Evolutionary conservation across 192 early-diverging fungal species (phyloP), one percentile per base, ranked within the genome.

Genomic region (Entophlyctis helioformis): DNA sequence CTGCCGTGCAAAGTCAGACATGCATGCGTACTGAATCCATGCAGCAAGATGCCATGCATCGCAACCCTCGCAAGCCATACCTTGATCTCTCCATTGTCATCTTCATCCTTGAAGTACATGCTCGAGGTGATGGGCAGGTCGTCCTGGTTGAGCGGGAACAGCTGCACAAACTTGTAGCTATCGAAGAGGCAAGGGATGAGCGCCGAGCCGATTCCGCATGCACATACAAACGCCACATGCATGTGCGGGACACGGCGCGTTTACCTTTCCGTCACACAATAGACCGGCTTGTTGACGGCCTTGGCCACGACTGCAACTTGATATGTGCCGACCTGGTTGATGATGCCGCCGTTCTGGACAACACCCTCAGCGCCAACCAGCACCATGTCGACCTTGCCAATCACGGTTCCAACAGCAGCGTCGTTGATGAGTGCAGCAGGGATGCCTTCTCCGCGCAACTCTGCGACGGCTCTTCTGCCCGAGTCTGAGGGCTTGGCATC

Each of bases 291-390:
- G 40, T 82, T 85, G 9, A 84, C 78, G n/a, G 89, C 88, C 55
- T 87, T 90, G 0, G 96, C 96, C 24, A 96, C 85, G 11, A 98
- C 71, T 0, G 92, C 90, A 45, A 96, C 75, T 60, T 94, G 91
- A 56, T 92, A 95, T 4, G 93, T 90, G 24, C 92, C 92, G 57
- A 96, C 89, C 54, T 88, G 82, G 63, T 98, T 98, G 60, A 98
- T 87, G 29, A 98, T 55, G 0, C 96, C 96, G 21, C 96, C 96
- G 57, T 91, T 98, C 62, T 94, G 87, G 1, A 91, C 89, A 5
- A 98, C 91, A 26, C 90, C 96, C 63, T 98, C 96, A 8, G 96
- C 96, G 16, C 96, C 96, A 23, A 91, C 91, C 52, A 99, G 72
- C 15, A 96, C 87, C 74, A 93, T 74, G 54, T 98, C 92, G 13